Evolutionary conservation across 2,329 filamentous ascomycete genomes (phyloP), one percentile per base, ranked within the genome.

Genomic region (Tolypocladium paradoxum): DNA sequence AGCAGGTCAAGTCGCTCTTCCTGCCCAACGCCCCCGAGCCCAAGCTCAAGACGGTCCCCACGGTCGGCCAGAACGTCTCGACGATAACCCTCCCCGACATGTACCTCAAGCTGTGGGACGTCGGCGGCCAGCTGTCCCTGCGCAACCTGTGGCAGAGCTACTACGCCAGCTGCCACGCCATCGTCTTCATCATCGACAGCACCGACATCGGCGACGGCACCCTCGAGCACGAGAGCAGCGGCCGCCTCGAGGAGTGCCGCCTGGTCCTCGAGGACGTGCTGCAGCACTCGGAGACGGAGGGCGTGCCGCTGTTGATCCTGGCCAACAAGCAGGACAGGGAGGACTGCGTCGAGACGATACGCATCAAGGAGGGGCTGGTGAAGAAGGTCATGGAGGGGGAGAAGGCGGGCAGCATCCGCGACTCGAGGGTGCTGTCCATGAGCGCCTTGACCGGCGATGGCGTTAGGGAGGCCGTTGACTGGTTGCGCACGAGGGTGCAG

Each of bases 101-200:
- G 83, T 96, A 97, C 76, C 78, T 99, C 65, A 96, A 96, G 76
- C 87, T 99, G 63, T 97, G 93, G 93, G 93, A 99, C 67, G 90
- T 99, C 1, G 93, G 93, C 58, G 93, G 93, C 7, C 93, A 99
- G 71, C 84, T 93, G 65, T 87, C 82, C 31, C 80, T 99, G 65
- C 85, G 93, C 57, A 86, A 87, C 58, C 82, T 97, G 34, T 99
- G 93, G 93, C 90, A 96, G 70, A 90, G 85, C 70, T 99, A 99
- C 75, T 99, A 96, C 76, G 78, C 84, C 50, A 88, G 83, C 68
- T 95, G 90, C 64, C 93, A 99, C 69, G 93, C 93, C 60, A 96
- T 99, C 64, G 89, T 99, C 58, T 99, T 97, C 71, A 90, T 99
- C 55, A 90, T 99, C 64, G 93, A 99, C 73, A 92, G 87, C 68